Conservation (phyloP, 2,329 filamentous ascomycete genomes). For the Cladosporium halotolerans region DNA sequence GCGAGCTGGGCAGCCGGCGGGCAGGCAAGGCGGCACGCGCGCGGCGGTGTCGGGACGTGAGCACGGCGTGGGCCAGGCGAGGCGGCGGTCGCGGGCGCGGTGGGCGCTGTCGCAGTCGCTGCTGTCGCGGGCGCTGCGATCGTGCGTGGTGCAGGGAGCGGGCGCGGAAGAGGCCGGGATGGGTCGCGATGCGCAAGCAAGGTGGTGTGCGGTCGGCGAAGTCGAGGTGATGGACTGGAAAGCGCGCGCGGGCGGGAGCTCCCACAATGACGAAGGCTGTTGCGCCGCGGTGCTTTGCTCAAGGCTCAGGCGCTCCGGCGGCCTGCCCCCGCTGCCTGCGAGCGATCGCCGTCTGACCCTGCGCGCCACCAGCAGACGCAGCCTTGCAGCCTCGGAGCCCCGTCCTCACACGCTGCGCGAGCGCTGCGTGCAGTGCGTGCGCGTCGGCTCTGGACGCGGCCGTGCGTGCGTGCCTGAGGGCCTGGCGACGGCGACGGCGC, state of each 20-base stretch:
- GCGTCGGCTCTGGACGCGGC: no score
- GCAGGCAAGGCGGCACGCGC: not conserved
- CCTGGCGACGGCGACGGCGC: no score
- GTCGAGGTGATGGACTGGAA: not conserved
- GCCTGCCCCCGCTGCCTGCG: no score
- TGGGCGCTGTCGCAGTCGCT: not conserved
- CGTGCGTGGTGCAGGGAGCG: not conserved
- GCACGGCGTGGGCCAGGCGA: not conserved
- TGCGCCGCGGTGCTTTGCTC: no score
- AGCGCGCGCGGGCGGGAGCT: not conserved
- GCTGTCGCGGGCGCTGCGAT: not conserved
- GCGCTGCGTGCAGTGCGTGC: no score
- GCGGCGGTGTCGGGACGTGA: not conserved
- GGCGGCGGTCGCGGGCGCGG: not conserved
- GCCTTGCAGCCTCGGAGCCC: no score
- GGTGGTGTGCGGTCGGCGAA: not conserved
- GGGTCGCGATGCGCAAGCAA: not conserved
- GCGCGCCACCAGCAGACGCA: no score
- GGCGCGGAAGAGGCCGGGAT: not conserved
- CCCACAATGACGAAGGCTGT: not conserved
- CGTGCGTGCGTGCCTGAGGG: no score
- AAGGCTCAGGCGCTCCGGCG: no score
- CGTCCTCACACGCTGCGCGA: no score
- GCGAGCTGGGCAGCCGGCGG: not conserved
- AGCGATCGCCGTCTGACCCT: no score